A percentile compares a stretch with the other conserved stretches of the same genome.
Evolutionary conservation across 1,284 basidiomycete species (phyloP).

Genomic region (Boletellus deceptivus): DNA sequence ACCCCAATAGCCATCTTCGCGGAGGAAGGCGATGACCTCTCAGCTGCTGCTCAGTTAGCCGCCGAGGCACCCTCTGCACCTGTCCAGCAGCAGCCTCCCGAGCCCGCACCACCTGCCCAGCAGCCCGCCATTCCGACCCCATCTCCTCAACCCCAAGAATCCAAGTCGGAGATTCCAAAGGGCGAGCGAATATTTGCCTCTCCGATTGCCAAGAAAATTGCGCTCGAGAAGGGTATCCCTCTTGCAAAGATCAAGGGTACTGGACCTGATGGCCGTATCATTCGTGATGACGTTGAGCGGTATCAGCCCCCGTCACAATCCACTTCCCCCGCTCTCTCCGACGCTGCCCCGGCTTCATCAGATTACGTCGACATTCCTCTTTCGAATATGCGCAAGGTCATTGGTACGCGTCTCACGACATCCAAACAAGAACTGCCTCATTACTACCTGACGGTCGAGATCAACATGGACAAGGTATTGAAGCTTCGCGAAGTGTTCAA

Average conservation of each 20-base stretch:
- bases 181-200: constrained; percentile 90
- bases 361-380: constrained; percentile 92
- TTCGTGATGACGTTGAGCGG: constrained; percentile 92
- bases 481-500: constrained; percentile 98
- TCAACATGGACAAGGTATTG: constrained; percentile 96
- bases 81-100: constrained; percentile 38
- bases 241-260: constrained; percentile 90
- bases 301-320: constrained; percentile 62
- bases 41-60: constrained; percentile 79
- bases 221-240: constrained; percentile 92
- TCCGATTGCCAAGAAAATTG: constrained; percentile 95
- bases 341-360: constrained; percentile 42
- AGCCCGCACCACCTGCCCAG: constrained; percentile 35
- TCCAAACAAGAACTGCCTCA: constrained; percentile 95
- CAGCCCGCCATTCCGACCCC: constrained; percentile 43
- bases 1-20: constrained; percentile 86
- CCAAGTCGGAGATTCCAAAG: constrained; percentile 56
- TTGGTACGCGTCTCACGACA: constrained; percentile 88
- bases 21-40: constrained; percentile 93
- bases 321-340: constrained; percentile 43
- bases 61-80: constrained; percentile 46
- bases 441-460: constrained; percentile 94
- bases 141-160: constrained; percentile 39
- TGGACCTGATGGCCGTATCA: constrained; percentile 92
- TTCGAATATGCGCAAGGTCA: constrained; percentile 93